A percentile compares a stretch with the other conserved stretches of the same genome.
These are phyloP conservation scores for Kalmanozyma brasiliensis DNA, from an alignment of 1,284 basidiomycete species.

Conservation along the genomic window DNA sequence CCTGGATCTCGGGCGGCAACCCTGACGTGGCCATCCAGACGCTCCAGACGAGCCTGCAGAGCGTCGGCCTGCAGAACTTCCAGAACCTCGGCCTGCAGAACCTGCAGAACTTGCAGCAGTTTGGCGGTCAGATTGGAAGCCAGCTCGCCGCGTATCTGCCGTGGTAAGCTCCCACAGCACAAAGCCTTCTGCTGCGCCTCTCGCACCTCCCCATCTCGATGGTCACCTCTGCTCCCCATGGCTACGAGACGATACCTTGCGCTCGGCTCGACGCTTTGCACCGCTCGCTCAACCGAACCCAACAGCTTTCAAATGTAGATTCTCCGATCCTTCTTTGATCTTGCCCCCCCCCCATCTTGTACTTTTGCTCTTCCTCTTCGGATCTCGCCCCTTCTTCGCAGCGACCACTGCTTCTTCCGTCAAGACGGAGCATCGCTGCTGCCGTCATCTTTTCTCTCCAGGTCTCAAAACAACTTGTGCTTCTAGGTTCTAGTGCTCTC, in stretches of 20 bases:
- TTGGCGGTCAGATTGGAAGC: constrained; percentile 34
- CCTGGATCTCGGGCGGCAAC: constrained; percentile 62
- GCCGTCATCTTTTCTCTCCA: not conserved
- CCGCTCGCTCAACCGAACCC: constrained; percentile 32
- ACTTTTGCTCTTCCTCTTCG: constrained; percentile 5
- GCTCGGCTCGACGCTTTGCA: too few species aligned
- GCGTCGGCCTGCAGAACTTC: constrained; percentile 49
- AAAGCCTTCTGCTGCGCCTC: too few species aligned
- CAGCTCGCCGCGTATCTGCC: constrained; percentile 37
- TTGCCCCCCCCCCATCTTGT: not conserved
- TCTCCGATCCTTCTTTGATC: not conserved
- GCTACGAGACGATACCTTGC: constrained; percentile 45
- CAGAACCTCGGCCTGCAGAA: constrained; percentile 50
- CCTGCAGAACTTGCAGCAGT: constrained; percentile 36
- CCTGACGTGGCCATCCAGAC: constrained; percentile 52
- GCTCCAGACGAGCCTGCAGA: constrained; percentile 57
- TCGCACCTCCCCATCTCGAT: constrained; percentile 47
- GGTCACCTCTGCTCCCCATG: not conserved
- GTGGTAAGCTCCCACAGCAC: constrained; percentile 35
- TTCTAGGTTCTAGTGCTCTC: constrained; percentile 10
- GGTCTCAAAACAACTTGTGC: not conserved
- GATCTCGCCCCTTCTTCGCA: not conserved
- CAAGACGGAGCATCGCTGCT: not conserved
- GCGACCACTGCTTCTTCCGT: too few species aligned
- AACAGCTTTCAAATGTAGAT: constrained; percentile 1